phyloP scores from a whole-genome alignment of 164 flowering plant genomes.

The Paratinospora sagittata region DNA sequence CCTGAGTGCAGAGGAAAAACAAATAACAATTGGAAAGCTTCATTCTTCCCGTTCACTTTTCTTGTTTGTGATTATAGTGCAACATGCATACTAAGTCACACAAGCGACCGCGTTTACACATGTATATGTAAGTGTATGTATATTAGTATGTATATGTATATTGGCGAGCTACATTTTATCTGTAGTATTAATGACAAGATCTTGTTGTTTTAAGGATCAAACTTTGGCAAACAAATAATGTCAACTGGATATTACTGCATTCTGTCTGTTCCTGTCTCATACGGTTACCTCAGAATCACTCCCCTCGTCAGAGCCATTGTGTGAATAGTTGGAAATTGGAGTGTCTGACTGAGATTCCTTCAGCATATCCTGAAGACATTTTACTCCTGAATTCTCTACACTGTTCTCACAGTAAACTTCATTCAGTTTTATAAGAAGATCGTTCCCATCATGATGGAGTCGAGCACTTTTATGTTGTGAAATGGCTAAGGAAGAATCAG shows the following conservation, averaged over 20 bases:
- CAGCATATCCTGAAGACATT: slow-evolving; percentile 45
- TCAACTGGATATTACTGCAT: neutral
- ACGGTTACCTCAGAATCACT: slow-evolving; percentile 33
- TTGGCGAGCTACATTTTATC: neutral
- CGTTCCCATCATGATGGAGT: slow-evolving; percentile 13
- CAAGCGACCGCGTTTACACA: neutral
- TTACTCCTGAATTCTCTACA: slow-evolving; percentile 19
- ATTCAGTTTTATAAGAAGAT: slow-evolving; percentile 12
- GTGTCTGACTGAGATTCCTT: slow-evolving; percentile 42
- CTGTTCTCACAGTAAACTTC: slow-evolving; percentile 1
- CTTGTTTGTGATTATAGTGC: neutral
- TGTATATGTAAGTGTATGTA: neutral
- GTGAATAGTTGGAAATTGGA: slow-evolving; percentile 27
- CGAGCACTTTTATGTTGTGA: slow-evolving; percentile 2
- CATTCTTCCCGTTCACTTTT: neutral
- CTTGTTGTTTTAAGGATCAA: neutral
- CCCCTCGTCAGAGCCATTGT: slow-evolving; percentile 21
- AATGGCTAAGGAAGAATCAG: slow-evolving; percentile 5
- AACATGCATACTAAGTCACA: neutral
- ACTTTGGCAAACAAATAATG: neutral
- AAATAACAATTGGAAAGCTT: neutral
- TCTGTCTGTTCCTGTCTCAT: neutral
- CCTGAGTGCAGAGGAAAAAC: slow-evolving; percentile 25
- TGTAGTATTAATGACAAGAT: neutral
- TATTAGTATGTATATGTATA: neutral